Base-by-base conservation (phyloP, 2,329 filamentous ascomycete species). In the Aspergillus sp. region DNA sequence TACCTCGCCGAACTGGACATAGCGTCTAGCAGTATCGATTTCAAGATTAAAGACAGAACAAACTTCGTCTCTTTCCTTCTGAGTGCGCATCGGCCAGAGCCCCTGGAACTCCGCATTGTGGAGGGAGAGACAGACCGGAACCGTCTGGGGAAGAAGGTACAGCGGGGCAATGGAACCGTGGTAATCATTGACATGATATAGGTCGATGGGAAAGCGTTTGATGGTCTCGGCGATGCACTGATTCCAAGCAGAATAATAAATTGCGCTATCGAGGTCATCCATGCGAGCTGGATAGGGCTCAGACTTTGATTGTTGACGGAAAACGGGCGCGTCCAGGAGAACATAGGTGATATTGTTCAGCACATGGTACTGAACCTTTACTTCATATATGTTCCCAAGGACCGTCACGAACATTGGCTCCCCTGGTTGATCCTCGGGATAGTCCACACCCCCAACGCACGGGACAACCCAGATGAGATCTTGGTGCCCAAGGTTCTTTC, bases 61-160 rank as follows among this genome's bases (percentile, higher is more conserved):
- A 4, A 89, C 84, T 70, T 89, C 86, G 41, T 82, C 81, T 56
- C 81, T 79, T 64, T 89, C 86, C 45, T 83, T 80, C 7, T 81
- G 77, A 8, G 81, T 86, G 9, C 86, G 78, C 81, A 89, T 87
- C 0, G 85, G 84, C 87, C 87, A 89, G 21, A 88, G 75, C 50
- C 86, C 86, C 68, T 89, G 87, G 64, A 89, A 89, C 62, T 89
- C 86, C 50, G 87, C 86, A 62, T 89, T 89, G 70, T 89, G 87
- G 12, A 89, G 81, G 0, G 86, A 88, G 8, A 89, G 73, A 63
- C 84, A 87, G 61, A 81, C 80, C 2, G 86, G 86, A 43, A 88
- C 80, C 0, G 83, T 85, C 61, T 83, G 74, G 1, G 87, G 87
- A 2, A 89, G 78, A 19, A 88, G 77, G 67, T 89, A 87, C 1